Evolutionary conservation across 495 filamentous ascomycete genomes (phyloP).

Genomic region (Glonium stellatum): DNA sequence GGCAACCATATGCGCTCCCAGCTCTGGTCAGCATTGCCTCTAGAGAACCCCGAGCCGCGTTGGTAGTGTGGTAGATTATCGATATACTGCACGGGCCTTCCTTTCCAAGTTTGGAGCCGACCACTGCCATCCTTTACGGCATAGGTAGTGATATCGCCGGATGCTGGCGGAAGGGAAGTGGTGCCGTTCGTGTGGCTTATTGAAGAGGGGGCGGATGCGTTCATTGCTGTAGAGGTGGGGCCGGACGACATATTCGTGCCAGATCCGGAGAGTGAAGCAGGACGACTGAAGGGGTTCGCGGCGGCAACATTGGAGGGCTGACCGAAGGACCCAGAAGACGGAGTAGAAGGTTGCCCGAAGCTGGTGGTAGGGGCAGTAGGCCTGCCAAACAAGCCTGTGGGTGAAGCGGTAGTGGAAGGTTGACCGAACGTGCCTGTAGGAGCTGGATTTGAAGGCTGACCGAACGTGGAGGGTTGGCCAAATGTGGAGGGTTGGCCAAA

Average conservation of each 20-base stretch:
- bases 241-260: not conserved
- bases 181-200: not conserved
- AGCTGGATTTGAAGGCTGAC: slow-evolving; percentile 3
- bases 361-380: not conserved
- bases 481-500: not conserved
- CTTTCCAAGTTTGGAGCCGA: slow-evolving; percentile 45
- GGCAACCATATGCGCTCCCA: slow-evolving; percentile 61
- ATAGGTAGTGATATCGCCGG: slow-evolving; percentile 24
- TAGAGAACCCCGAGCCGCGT: slow-evolving; percentile 18
- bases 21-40: slow-evolving; percentile 38
- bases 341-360: slow-evolving; percentile 3
- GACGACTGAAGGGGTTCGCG: not conserved
- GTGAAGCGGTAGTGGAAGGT: slow-evolving; percentile 14
- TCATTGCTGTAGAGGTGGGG: not conserved
- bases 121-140: slow-evolving; percentile 40
- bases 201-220: not conserved
- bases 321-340: not conserved
- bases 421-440: slow-evolving; percentile 6
- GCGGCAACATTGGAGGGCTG: not conserved
- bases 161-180: not conserved
- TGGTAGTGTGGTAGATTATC: slow-evolving; percentile 46
- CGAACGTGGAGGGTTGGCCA: slow-evolving; percentile 14
- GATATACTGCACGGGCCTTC: slow-evolving; percentile 48
- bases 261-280: not conserved
- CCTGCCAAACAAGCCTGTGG: slow-evolving; percentile 26